A percentile compares a stretch with the other conserved stretches of the same genome.
Evolutionary conservation across 306 rosid genomes (phyloP).

Genomic region (Mucuna pruriens): DNA sequence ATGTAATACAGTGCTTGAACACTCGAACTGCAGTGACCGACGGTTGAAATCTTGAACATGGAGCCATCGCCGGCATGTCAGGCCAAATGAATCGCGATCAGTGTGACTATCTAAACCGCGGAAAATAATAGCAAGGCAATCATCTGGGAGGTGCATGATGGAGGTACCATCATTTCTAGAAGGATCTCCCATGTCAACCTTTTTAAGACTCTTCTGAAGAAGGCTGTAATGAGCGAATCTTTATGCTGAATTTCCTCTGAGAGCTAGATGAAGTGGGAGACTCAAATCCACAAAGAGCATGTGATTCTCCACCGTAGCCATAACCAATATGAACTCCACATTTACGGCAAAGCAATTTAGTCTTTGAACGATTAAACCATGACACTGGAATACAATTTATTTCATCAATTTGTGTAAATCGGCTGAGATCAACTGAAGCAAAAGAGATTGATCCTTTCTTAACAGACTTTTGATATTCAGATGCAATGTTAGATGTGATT

Average conservation of each 20-base stretch:
- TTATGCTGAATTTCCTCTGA: constrained; percentile 53
- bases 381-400: constrained; percentile 57
- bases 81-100: constrained; percentile 70
- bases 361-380: constrained; percentile 56
- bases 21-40: constrained; percentile 55
- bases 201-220: constrained; percentile 56
- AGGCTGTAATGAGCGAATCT: constrained; percentile 62
- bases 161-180: constrained; percentile 44
- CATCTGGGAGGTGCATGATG: constrained; percentile 65
- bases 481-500: constrained; percentile 61
- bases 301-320: constrained; percentile 56
- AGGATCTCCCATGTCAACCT: constrained; percentile 50
- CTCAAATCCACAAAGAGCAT: constrained; percentile 59
- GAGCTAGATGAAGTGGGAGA: constrained; percentile 53
- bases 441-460: constrained; percentile 63
- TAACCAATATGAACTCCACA: constrained; percentile 71
- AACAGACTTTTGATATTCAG: constrained; percentile 55
- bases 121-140: constrained; percentile 61
- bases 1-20: constrained; percentile 47
- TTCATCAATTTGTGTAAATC: constrained; percentile 72
- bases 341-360: constrained; percentile 64
- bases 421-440: constrained; percentile 62
- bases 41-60: constrained; percentile 56
- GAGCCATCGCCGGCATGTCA: constrained; percentile 67
- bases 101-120: constrained; percentile 47